Evolutionary conservation across 108 stramenopile species (phyloP).

Genomic region (Skeletonema menzelii): DNA sequence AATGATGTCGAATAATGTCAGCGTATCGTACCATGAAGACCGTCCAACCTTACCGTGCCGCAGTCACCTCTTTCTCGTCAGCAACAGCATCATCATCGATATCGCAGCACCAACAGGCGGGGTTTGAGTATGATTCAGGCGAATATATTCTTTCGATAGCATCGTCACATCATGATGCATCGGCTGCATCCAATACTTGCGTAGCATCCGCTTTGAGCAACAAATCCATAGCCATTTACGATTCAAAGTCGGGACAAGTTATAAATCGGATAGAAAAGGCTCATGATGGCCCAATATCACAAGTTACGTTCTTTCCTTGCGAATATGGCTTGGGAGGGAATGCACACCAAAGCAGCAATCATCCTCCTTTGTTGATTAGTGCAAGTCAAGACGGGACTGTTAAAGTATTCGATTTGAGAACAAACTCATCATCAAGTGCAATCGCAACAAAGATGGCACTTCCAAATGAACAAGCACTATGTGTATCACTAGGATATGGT

Average conservation of each 20-base stretch:
- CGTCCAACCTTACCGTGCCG: conserved; percentile 29
- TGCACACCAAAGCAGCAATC: background rate
- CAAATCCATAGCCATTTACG: conserved; percentile 35
- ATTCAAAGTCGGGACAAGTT: conserved; percentile 12
- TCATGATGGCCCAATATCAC: conserved; percentile 38
- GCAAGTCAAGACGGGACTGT: conserved; percentile 66
- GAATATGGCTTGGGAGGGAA: conserved; percentile 8
- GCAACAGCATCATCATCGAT: conserved; percentile 1
- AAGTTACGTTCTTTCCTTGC: conserved; percentile 24
- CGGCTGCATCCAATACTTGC: conserved; percentile 2
- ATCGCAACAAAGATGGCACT: conserved; percentile 24
- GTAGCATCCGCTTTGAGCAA: conserved; percentile 45
- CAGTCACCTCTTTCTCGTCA: conserved; percentile 43
- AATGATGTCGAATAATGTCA: too few relatives aligned
- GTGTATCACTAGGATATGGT: conserved; percentile 73
- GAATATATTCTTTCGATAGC: conserved; percentile 46
- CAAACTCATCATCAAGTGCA: conserved; percentile 12
- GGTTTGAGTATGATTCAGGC: conserved; percentile 38
- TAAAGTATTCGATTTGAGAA: conserved; percentile 64
- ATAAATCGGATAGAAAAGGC: conserved; percentile 24
- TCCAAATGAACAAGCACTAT: conserved; percentile 62
- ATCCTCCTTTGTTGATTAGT: conserved; percentile 42
- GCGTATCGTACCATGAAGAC: conserved; percentile 20
- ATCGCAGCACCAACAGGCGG: conserved; percentile 1
- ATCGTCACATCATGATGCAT: background rate